These are phyloP conservation scores for Oenanthe javanica DNA, from an alignment of 140 eudicot genomes.

Conservation along the genomic window DNA sequence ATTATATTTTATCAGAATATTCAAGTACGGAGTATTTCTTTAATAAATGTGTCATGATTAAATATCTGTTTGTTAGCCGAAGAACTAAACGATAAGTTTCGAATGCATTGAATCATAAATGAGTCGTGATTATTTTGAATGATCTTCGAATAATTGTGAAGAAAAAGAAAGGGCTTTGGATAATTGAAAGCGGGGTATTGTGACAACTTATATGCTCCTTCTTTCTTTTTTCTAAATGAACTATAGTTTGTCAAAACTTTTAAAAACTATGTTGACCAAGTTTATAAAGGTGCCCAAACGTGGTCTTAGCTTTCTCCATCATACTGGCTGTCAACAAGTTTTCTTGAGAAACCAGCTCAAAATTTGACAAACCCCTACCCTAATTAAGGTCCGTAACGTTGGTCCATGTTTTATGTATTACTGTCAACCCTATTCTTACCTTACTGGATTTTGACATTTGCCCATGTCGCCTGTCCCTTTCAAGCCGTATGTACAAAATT, in stretches of 20 bases:
- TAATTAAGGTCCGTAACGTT: background rate
- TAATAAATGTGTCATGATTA: background rate
- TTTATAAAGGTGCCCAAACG: background rate
- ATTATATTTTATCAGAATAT: too few relatives aligned
- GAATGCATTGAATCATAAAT: background rate
- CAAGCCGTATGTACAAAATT: background rate
- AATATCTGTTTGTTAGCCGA: background rate
- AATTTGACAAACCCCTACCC: background rate
- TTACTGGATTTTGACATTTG: background rate
- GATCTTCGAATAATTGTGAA: background rate
- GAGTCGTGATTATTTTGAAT: background rate
- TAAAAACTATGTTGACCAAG: background rate
- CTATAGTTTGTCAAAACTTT: slow-evolving; percentile 2
- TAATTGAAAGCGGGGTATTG: too few relatives aligned
- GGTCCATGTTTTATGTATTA: background rate
- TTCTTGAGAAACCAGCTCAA: background rate
- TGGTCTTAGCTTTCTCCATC: background rate
- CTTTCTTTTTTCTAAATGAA: background rate
- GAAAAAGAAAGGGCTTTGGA: background rate
- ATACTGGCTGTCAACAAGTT: background rate
- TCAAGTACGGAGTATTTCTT: too few relatives aligned
- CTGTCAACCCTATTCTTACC: slow-evolving; percentile 2
- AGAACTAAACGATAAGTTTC: background rate
- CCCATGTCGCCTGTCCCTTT: slow-evolving; percentile 1
- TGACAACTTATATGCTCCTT: background rate